These are phyloP conservation scores for Vicia villosa DNA, from an alignment of 306 rosid genomes.

Conservation along the genomic window DNA sequence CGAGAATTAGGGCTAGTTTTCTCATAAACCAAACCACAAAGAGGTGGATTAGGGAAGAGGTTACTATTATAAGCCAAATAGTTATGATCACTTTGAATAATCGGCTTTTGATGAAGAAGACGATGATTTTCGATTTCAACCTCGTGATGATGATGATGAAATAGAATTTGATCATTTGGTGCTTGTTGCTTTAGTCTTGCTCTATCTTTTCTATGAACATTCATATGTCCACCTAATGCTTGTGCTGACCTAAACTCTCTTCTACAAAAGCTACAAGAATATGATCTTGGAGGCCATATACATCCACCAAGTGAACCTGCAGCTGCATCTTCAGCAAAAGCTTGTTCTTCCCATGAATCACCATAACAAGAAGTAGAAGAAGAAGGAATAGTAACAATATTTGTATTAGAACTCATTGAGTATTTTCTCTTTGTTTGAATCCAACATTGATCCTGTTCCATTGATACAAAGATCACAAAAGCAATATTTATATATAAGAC, in stretches of 20 bases:
- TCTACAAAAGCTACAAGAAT: slow-evolving; percentile 87
- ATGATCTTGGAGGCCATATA: slow-evolving; percentile 94
- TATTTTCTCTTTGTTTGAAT: slow-evolving; percentile 66
- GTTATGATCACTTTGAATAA: not conserved
- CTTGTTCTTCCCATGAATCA: slow-evolving; percentile 93
- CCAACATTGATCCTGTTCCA: slow-evolving; percentile 73
- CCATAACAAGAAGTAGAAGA: slow-evolving; percentile 45
- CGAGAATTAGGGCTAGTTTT: slow-evolving; percentile 64
- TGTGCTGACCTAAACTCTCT: slow-evolving; percentile 95
- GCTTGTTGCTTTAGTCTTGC: slow-evolving; percentile 76
- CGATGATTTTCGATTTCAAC: not conserved
- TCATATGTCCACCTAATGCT: slow-evolving; percentile 96
- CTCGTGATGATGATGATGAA: not conserved
- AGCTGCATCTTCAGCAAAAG: slow-evolving; percentile 81
- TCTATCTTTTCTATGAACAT: slow-evolving; percentile 90
- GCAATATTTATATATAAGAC: not conserved
- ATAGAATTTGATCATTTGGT: slow-evolving; percentile 29
- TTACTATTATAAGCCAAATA: slow-evolving; percentile 21
- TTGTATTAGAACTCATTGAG: slow-evolving; percentile 34
- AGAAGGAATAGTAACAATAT: slow-evolving; percentile 28
- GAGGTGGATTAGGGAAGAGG: slow-evolving; percentile 53
- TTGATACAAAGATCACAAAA: slow-evolving; percentile 35
- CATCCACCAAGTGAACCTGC: slow-evolving; percentile 75
- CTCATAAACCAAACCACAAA: slow-evolving; percentile 52
- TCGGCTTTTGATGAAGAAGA: not conserved